Conservation (phyloP, 2,329 filamentous ascomycete genomes). For the Colletotrichum australisinense region DNA sequence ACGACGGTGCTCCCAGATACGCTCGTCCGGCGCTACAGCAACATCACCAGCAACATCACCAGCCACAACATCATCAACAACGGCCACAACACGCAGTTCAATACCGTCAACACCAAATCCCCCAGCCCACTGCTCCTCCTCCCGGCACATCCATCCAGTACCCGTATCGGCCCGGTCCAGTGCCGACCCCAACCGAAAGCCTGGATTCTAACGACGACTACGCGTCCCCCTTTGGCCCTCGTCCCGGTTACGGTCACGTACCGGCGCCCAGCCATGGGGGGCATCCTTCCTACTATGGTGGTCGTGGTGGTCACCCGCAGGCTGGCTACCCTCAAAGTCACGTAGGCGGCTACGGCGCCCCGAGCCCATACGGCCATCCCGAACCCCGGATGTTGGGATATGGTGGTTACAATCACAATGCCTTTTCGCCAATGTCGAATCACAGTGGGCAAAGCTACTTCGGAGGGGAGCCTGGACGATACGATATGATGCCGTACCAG, state of each 20-base stretch:
- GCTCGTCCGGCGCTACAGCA: not conserved
- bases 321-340: slow-evolving; percentile 60
- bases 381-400: slow-evolving; percentile 60
- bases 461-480: slow-evolving; percentile 51
- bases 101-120: not conserved
- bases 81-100: not conserved
- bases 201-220: slow-evolving; percentile 75
- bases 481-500: slow-evolving; percentile 65
- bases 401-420: slow-evolving; percentile 52
- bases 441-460: slow-evolving; percentile 55
- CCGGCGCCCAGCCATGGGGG: slow-evolving; percentile 35
- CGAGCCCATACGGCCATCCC: slow-evolving; percentile 44
- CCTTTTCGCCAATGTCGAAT: slow-evolving; percentile 56
- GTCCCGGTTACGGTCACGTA: slow-evolving; percentile 28
- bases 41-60: no score
- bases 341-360: slow-evolving; percentile 54
- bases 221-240: slow-evolving; percentile 50
- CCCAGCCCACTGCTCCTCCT: slow-evolving; percentile 35
- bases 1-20: slow-evolving; percentile 48
- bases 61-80: not conserved
- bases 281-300: slow-evolving; percentile 45
- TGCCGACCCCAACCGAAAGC: slow-evolving; percentile 68
- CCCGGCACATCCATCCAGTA: slow-evolving; percentile 37
- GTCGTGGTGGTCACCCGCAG: slow-evolving; percentile 41
- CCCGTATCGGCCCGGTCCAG: slow-evolving; percentile 54